Evolutionary conservation across 352 stramenopile species (phyloP).

Genomic region (Pythium apleroticum): DNA sequence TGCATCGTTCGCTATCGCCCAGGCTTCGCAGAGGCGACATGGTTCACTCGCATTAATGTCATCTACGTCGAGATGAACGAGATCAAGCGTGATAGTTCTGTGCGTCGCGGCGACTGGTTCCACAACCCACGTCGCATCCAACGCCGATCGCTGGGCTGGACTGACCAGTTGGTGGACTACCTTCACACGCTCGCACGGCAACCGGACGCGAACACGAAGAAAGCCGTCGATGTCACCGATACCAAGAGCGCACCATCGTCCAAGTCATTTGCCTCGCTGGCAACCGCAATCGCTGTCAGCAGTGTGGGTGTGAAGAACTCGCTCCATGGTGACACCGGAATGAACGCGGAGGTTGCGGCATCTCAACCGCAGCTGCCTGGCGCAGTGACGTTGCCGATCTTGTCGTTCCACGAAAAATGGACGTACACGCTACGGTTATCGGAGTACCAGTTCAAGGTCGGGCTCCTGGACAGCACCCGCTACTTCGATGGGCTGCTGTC

Average conservation of each 20-base stretch:
- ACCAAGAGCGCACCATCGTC: neutral
- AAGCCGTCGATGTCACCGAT: slow-evolving; percentile 23
- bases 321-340: slow-evolving; percentile 34
- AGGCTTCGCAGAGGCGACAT: slow-evolving; percentile 71
- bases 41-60: slow-evolving; percentile 84
- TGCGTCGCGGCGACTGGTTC: slow-evolving; percentile 77
- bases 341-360: neutral
- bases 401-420: slow-evolving; percentile 73
- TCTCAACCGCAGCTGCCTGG: slow-evolving; percentile 7
- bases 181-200: slow-evolving; percentile 68
- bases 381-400: slow-evolving; percentile 23
- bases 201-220: slow-evolving; percentile 27
- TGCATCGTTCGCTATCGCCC: slow-evolving; percentile 74
- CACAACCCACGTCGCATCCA: slow-evolving; percentile 73
- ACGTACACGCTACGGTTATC: slow-evolving; percentile 83
- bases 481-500: slow-evolving; percentile 82
- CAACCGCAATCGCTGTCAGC: neutral
- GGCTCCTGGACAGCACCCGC: slow-evolving; percentile 65
- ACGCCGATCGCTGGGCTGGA: slow-evolving; percentile 74
- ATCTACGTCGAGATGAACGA: slow-evolving; percentile 88
- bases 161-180: slow-evolving; percentile 76
- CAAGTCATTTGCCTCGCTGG: neutral
- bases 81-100: slow-evolving; percentile 63
- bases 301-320: slow-evolving; percentile 27
- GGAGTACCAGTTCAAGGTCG: slow-evolving; percentile 79